Conservation (phyloP, 148 eudicot genomes). For the Rhododendron ferrugineum region DNA sequence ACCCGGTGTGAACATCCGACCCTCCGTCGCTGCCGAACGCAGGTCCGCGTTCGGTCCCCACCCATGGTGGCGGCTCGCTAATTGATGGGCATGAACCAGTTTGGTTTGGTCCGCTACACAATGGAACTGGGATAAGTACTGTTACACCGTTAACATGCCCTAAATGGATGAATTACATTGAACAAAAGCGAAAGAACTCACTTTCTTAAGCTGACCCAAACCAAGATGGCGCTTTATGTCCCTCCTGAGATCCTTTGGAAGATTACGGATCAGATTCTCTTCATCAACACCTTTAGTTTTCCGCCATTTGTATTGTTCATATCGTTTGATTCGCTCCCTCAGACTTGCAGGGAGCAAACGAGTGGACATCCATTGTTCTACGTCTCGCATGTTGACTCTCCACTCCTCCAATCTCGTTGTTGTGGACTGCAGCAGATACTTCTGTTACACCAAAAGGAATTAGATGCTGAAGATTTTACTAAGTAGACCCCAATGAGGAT, state of each 20-base stretch:
- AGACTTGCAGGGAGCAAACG: constrained; percentile 75
- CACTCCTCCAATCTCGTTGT: constrained; percentile 79
- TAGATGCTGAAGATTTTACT: background rate
- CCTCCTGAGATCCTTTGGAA: constrained; percentile 85
- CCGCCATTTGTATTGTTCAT: constrained; percentile 90
- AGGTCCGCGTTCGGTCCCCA: no score
- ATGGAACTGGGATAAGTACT: background rate
- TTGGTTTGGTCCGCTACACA: no score
- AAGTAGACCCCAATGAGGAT: no score
- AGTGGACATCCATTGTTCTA: constrained; percentile 97
- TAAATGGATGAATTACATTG: background rate
- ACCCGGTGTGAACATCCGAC: no score
- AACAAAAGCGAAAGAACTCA: constrained; percentile 25
- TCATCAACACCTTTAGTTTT: constrained; percentile 91
- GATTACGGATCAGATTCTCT: constrained; percentile 66
- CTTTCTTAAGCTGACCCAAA: constrained; percentile 60
- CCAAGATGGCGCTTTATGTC: constrained; percentile 96
- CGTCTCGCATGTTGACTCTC: constrained; percentile 80
- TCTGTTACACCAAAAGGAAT: constrained; percentile 38
- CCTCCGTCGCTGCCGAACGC: no score
- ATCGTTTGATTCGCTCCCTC: constrained; percentile 77
- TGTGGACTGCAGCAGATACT: constrained; percentile 71
- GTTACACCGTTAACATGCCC: background rate
- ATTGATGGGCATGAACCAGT: no score
- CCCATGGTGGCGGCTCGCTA: no score